These are phyloP conservation scores for Paraphysoderma sedebokerense DNA, from an alignment of 371 early-diverging fungal species.

Conservation along the genomic window DNA sequence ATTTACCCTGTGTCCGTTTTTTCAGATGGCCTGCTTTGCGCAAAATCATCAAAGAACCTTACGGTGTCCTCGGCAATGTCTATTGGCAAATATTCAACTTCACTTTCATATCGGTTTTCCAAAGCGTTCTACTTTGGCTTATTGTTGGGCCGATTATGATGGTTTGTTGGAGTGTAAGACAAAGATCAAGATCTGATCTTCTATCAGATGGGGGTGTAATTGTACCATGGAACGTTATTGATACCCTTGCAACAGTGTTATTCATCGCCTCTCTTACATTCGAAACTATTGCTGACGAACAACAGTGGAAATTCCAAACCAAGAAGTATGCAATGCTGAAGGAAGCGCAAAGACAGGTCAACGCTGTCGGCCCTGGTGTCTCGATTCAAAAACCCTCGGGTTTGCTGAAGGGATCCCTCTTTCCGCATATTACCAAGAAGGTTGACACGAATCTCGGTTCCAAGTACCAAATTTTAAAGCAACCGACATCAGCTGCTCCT, in stretches of 20 bases:
- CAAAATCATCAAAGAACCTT: constrained; percentile 5
- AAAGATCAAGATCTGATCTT: background rate
- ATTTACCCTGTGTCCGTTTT: background rate
- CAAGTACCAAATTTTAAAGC: too few species aligned
- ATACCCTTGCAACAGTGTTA: constrained; percentile 21
- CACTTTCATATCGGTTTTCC: constrained; percentile 51
- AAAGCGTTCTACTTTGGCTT: constrained; percentile 43
- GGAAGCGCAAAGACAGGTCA: constrained; percentile 7
- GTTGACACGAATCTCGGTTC: too few species aligned
- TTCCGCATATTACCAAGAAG: too few species aligned
- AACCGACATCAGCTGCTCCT: too few species aligned
- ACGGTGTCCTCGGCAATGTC: constrained; percentile 1
- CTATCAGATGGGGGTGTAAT: background rate
- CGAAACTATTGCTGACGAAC: constrained; percentile 64
- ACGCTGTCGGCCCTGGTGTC: background rate
- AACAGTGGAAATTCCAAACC: constrained; percentile 63
- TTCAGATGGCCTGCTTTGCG: background rate
- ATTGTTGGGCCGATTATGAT: constrained; percentile 39
- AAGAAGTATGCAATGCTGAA: constrained; percentile 30
- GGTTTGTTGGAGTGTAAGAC: constrained; percentile 7
- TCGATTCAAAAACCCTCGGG: background rate
- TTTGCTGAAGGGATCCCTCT: too few species aligned
- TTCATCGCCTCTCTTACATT: constrained; percentile 25
- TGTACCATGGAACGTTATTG: constrained; percentile 11
- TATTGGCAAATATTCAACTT: constrained; percentile 55